phyloP scores from a whole-genome alignment of 1,284 basidiomycete genomes.

The Stereum hirsutum region DNA sequence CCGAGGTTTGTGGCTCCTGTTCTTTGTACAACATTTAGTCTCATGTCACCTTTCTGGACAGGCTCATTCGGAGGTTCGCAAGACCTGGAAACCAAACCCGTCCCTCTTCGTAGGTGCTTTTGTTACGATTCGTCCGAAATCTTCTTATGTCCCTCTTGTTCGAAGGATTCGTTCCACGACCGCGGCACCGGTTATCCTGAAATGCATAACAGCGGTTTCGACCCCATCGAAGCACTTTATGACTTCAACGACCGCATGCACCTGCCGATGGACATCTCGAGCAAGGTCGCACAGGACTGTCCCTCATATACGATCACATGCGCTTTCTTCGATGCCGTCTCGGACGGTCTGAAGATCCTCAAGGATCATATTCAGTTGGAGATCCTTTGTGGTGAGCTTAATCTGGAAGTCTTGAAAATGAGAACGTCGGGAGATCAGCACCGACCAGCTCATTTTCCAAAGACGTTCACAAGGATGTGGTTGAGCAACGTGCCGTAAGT shows the following conservation, averaged over 20 bases:
- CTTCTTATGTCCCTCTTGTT: no score
- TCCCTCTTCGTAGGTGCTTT: background rate
- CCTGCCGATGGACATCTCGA: background rate
- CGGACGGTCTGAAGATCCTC: constrained; percentile 12
- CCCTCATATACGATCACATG: constrained; percentile 15
- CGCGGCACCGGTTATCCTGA: no score
- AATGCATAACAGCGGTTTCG: no score
- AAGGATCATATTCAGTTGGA: constrained; percentile 15
- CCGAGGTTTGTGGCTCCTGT: no score
- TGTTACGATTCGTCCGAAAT: no score
- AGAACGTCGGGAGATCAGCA: constrained; percentile 13
- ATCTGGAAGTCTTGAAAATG: constrained; percentile 19
- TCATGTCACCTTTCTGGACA: no score
- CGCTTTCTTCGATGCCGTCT: constrained; percentile 18
- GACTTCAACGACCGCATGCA: background rate
- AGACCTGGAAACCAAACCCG: constrained; percentile 1
- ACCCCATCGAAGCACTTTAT: no score
- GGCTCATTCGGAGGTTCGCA: no score
- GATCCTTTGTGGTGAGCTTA: constrained; percentile 16
- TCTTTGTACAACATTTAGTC: no score
- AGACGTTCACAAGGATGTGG: constrained; percentile 20
- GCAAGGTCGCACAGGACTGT: background rate
- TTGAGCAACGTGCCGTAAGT: constrained; percentile 21
- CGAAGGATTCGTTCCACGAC: no score
- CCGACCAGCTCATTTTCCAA: constrained; percentile 18